Base-by-base conservation (phyloP, 805 yeast genomes). In the Tetrapisispora phaffii region DNA sequence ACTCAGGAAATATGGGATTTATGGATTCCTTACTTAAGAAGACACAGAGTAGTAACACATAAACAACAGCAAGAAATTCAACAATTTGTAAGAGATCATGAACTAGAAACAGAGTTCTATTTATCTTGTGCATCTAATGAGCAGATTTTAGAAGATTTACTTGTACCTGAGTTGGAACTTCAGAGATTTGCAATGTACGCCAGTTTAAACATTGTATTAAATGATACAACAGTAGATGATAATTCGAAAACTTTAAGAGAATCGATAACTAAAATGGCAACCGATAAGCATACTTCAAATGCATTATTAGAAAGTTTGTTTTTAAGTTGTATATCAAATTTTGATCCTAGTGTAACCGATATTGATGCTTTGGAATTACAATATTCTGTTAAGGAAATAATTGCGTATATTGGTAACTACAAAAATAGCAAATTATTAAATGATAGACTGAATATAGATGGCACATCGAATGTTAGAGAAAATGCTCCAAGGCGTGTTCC, bases 1-100 rank as follows among this genome's bases (percentile, higher is more conserved):
- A 54, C 56, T 1, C 41, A 49, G 7, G 64, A 58, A 16, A 52
- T 62, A 8, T 50, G 54, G 51, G 56, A 50, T 20, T 44, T 54
- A 38, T 61, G 65, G 66, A 44, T 48, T n/a, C 58, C 53, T 12
- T 55, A 44, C 40, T 13, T 37, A 12, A 36, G 41, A 32, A 32
- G 45, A 4, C 33, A 43, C 20, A 43, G 45, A 37, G 33, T 22
- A 8, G 33, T 43, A 13, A 22, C 36, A 4, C 7, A 19, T 7
- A 23, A 37, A 32, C 19, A 23, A 28, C 26, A 24, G 8, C 12
- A 23, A 13, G 21, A 16, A 8, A 34, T 37, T 23, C 12, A 23
- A 19, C 19, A 37, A 23, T 22, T 16, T 17, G 33, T 43, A 10
- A 13, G 17, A 4, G 15, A 22, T 3, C 29, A 35, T 29, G 21